Base-by-base conservation (phyloP, 129 eudicot species). In the Flaveria robusta region DNA sequence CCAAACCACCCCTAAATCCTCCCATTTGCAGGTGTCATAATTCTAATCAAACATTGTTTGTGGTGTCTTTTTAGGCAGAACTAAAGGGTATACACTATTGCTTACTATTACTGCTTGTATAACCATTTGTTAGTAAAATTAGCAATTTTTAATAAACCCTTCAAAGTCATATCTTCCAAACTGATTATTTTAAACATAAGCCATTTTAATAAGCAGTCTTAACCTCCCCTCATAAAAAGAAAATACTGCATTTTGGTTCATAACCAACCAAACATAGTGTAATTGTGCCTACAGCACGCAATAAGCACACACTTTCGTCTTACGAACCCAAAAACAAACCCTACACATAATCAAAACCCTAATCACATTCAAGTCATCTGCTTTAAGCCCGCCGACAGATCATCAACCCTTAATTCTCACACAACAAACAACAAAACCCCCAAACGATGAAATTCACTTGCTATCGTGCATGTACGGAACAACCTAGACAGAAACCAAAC, bases 1-100 rank as follows among this genome's bases (percentile, higher is more conserved):
- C 62, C 24, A 70, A 70, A 70, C 43, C 26, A 14, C 56, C 77
- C 76, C 77, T 41, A 71, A 52, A 71, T 70, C 18, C 63, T 55
- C 27, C 63, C 11, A 56, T 22, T 18, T 0, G 39, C 39, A 34
- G 27, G 27, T 24, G 27, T 24, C 27, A 24, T 0, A 24, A 24
- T 24, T 24, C 27, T 24, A 24, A 34, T 34, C 39, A 34, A 0
- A 34, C 39, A 34, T 34, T 34, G 39, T 5, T 34, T 5, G 39
- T 1, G 39, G 0, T 34, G 39, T 5, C 39, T 34, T 34, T 34
- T 34, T 34, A 34, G 39, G 39, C 39, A 34, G 39, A 34, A 34
- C 39, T 34, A 0, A 34, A 34, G 39, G 39, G 39, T 34, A 34
- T 0, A 0, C 39, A 34, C 1, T 6, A 34, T 34, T 34, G 39